These are phyloP conservation scores for Talaromyces amestolkiae DNA, from an alignment of 2,329 filamentous ascomycete species.

Conservation along the genomic window DNA sequence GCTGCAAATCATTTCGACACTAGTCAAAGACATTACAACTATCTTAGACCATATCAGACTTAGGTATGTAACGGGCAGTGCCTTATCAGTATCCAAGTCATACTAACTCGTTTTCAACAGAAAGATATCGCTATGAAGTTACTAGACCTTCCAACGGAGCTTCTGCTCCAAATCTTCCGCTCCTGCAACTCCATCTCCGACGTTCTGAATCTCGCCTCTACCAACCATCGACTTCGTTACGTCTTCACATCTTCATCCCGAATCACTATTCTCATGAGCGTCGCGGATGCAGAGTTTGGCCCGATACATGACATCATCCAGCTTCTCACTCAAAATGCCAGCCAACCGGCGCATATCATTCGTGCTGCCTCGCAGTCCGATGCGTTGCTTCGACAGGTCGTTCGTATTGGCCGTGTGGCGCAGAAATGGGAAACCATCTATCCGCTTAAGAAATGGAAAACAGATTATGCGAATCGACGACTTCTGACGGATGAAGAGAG, in stretches of 20 bases:
- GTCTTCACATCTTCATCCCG: conserved; percentile 55
- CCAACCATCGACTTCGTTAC: conserved; percentile 54
- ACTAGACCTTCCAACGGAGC: conserved; percentile 57
- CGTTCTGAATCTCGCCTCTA: conserved; percentile 54
- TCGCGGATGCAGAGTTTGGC: conserved; percentile 56
- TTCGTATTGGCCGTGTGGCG: conserved; percentile 55
- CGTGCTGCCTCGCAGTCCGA: conserved; percentile 55
- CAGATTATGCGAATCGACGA: conserved; percentile 55
- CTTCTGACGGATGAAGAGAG: conserved; percentile 52
- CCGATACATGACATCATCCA: conserved; percentile 59
- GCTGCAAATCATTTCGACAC: background rate
- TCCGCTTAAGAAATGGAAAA: conserved; percentile 62
- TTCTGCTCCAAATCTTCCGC: conserved; percentile 57
- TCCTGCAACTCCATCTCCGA: conserved; percentile 53
- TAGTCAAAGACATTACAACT: background rate
- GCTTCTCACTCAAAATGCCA: conserved; percentile 59
- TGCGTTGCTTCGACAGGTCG: conserved; percentile 55
- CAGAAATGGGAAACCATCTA: conserved; percentile 61
- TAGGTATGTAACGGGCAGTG: background rate
- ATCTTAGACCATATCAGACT: background rate
- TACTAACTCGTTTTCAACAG: background rate
- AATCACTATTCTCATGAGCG: conserved; percentile 53
- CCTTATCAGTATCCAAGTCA: background rate
- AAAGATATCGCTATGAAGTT: conserved; percentile 47
- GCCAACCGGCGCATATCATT: conserved; percentile 56